phyloP scores from a whole-genome alignment of 2,329 filamentous ascomycete genomes.

The Ceratocystis eucalypticola region DNA sequence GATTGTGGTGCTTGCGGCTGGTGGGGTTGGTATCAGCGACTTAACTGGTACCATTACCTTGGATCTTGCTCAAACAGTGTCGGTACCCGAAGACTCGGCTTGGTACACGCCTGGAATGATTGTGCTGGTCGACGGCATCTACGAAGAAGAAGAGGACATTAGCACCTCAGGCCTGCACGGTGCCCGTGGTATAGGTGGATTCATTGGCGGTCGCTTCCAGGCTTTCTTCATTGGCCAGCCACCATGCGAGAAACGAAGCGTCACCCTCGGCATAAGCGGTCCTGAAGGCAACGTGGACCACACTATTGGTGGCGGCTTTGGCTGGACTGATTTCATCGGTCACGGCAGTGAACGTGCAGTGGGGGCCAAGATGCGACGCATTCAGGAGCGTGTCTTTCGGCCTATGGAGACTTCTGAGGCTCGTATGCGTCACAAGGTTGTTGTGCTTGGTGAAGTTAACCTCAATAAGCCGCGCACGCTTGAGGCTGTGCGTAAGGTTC shows the following conservation, averaged over 20 bases:
- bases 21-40: conserved; percentile 70
- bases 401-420: conserved; percentile 27
- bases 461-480: conserved; percentile 74
- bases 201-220: conserved; percentile 82
- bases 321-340: conserved; percentile 94
- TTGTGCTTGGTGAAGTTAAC: conserved; percentile 76
- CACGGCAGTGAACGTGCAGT: conserved; percentile 78
- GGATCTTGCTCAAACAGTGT: conserved; percentile 65
- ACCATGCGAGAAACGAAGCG: conserved; percentile 70
- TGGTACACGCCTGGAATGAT: conserved; percentile 97
- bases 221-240: conserved; percentile 85
- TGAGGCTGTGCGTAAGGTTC: conserved; percentile 65
- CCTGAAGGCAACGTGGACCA: conserved; percentile 44
- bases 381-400: conserved; percentile 57
- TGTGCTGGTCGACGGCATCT: conserved; percentile 86
- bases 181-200: conserved; percentile 71
- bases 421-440: conserved; percentile 38
- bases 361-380: conserved; percentile 66
- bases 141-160: conserved; percentile 83
- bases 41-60: conserved; percentile 76
- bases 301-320: conserved; percentile 68
- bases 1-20: conserved; percentile 66
- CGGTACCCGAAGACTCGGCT: conserved; percentile 70
- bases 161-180: conserved; percentile 57
- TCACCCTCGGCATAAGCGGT: conserved; percentile 59